Base-by-base conservation (phyloP, 2,329 filamentous ascomycete genomes). In the Ophiostoma ips region DNA sequence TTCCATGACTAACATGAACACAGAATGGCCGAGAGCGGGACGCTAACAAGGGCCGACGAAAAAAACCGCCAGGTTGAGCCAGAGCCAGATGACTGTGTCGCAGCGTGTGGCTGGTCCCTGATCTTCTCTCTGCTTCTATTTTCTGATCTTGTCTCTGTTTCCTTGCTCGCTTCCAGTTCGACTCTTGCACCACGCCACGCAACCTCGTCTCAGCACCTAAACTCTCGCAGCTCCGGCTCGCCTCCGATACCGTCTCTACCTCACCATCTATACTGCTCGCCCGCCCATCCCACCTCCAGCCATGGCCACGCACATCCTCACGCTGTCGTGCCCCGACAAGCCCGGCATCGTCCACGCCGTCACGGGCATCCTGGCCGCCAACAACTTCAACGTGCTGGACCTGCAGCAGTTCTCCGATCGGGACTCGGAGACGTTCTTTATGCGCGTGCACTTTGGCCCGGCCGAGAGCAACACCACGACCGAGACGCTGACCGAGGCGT, bases 321-420 rank as follows among this genome's bases (percentile, higher is more conserved):
- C 85, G 28, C 74, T 92, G 55, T 87, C 84, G 49, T 90, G 86
- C 68, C 84, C 86, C 49, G 86, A 92, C 70, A 83, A 84, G 69
- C 77, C 85, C 24, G 86, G 86, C 63, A 90, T 92, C 62, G 83
- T 92, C 55, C 84, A 90, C 65, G 83, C 84, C 50, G 85, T 92
- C 57, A 90, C 86, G 8, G 84, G 81, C 55, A 73, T 90, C 58
- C 76, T 92, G 55, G 83, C 84, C 44, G 67, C 75, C 54, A 76
- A 85, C 64, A 76, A 79, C 59, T 75, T 89, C 67, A 92, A 88
- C 66, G 86, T 92, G 62, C 71, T 90, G 56, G 84, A 92, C 66
- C 76, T 88, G 56, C 85, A 88, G 67, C 86, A 92, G 68, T 92
- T 87, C 71, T 84, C 80, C 38, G 86, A 90, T 66, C 77, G 80